Percentiles rank a stretch among this genome's conserved stretches.
Conservation (phyloP, 352 stramenopile species). For the Pythium brassicae region DNA sequence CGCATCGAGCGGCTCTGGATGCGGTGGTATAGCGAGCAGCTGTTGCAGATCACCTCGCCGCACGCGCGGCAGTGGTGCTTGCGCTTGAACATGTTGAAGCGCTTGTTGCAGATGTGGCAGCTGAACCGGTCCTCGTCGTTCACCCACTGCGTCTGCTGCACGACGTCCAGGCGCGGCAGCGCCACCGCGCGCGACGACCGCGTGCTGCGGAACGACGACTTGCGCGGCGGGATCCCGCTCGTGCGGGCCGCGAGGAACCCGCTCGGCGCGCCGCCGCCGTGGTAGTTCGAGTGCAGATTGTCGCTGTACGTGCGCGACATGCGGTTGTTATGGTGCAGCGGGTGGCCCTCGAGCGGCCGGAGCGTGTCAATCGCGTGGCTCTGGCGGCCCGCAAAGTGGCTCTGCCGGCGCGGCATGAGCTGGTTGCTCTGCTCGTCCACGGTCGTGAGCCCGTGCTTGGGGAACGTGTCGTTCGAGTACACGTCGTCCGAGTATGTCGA, state of each 20-base stretch:
- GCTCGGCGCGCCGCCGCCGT: slow-evolving; percentile 15
- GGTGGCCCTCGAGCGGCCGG: slow-evolving; percentile 46
- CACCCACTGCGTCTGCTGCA: slow-evolving; percentile 80
- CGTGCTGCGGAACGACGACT: slow-evolving; percentile 73
- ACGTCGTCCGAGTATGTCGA: slow-evolving; percentile 66
- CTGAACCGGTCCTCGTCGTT: slow-evolving; percentile 84
- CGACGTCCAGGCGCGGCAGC: slow-evolving; percentile 65
- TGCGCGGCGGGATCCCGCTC: slow-evolving; percentile 40
- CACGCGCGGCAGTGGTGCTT: slow-evolving; percentile 86
- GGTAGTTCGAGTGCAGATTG: slow-evolving; percentile 27
- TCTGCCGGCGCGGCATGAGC: slow-evolving; percentile 29
- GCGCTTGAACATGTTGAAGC: slow-evolving; percentile 85
- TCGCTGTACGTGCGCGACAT: slow-evolving; percentile 43
- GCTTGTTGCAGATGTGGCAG: slow-evolving; percentile 87
- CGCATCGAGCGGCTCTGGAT: slow-evolving; percentile 84
- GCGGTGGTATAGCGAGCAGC: slow-evolving; percentile 77
- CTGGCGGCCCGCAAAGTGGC: slow-evolving; percentile 18
- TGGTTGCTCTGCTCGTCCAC: slow-evolving; percentile 72
- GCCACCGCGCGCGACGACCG: slow-evolving; percentile 70
- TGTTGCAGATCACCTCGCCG: slow-evolving; percentile 84
- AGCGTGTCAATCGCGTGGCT: slow-evolving; percentile 46
- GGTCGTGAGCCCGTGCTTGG: slow-evolving; percentile 63
- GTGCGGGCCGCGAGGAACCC: slow-evolving; percentile 18
- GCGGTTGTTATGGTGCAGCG: slow-evolving; percentile 25
- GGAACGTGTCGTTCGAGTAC: slow-evolving; percentile 51